Evolutionary conservation across 805 yeast genomes (phyloP).

Genomic region (Saccharomycopsis guyanensis): DNA sequence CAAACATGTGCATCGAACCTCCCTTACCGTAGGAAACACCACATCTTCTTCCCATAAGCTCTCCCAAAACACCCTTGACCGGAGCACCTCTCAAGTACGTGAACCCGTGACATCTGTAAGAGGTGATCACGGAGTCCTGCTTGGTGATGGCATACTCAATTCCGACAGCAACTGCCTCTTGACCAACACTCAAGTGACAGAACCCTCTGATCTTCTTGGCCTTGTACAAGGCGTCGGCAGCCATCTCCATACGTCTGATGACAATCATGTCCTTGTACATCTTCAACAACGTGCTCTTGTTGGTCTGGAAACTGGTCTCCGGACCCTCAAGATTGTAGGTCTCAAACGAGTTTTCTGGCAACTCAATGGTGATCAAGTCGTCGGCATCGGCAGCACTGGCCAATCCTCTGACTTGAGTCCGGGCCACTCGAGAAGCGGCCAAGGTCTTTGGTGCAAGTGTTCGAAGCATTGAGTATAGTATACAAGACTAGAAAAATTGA

Average conservation of each 20-base stretch:
- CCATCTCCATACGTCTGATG: conserved; percentile 98
- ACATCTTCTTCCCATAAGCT: conserved; percentile 90
- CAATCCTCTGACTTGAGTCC: conserved; percentile 24
- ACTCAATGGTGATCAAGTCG: conserved; percentile 40
- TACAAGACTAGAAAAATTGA: neutral
- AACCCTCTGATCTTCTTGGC: conserved; percentile 98
- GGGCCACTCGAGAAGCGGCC: conserved; percentile 23
- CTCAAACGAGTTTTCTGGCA: conserved; percentile 80
- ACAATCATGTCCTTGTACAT: conserved; percentile 96
- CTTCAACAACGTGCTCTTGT: conserved; percentile 70
- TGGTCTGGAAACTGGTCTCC: conserved; percentile 63
- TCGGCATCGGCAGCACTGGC: conserved; percentile 27
- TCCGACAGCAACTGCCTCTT: conserved; percentile 98
- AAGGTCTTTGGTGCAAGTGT: conserved; percentile 21
- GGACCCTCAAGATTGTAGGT: conserved; percentile 77
- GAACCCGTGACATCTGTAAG: conserved; percentile 99
- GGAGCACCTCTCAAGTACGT: conserved; percentile 94
- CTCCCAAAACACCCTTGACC: conserved; percentile 85
- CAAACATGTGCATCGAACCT: conserved; percentile 99
- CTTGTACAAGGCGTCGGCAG: conserved; percentile 95
- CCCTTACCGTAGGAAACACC: conserved; percentile 98
- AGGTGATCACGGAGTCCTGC: conserved; percentile 85
- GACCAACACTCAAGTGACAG: conserved; percentile 97
- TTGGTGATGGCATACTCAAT: conserved; percentile 88
- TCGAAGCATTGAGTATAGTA: conserved; percentile 12